Base-by-base conservation (phyloP, 441 rosid species). In the Euphorbia celastroides region DNA sequence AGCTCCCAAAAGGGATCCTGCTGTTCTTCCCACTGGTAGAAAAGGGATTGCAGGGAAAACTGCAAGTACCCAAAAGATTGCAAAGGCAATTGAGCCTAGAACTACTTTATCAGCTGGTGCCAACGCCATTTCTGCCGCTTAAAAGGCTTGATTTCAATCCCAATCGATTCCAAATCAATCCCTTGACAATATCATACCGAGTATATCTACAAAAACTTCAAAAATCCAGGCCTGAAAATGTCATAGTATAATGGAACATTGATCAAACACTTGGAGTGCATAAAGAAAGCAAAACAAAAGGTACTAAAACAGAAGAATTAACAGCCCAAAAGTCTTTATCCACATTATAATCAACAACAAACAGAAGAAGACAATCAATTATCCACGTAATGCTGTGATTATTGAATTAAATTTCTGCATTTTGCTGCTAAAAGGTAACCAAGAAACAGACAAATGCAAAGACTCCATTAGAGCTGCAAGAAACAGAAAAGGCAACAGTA, bases 1-100 rank as follows among this genome's bases (percentile, higher is more conserved):
- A 22, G 87, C 97, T 6, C 94, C 92, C 0, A 90, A 75, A 8
- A 90, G 83, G 19, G 97, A 83, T 48, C 98, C 98, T 0, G 98
- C 97, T 1, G 98, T 90, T 62, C 96, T 81, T 55, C 98, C 97
- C 23, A 88, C 71, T 13, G 97, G 98, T 23, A 93, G 57, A 59
- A 83, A 81, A 0, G 96, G 96, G 3, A 86, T 87, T 2, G 93
- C 81, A 0, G 98, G 89, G 73, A 90, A 90, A 69, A 93, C 97
- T 2, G 97, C 97, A 28, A 90, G 68, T 4, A 90, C 68, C 98
- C 97, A 93, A 82, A 90, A 93, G 30, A 83, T 65, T 54, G 77
- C 84, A 55, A 93, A 88, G 60, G 96, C 92, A 1, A 79, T 10
- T 23, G 86, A 84, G 5, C 97, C 98, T 14, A 86, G 68, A 60